Evolutionary conservation across 2,329 filamentous ascomycete species (phyloP).

Genomic region (Colletotrichum kahawae): DNA sequence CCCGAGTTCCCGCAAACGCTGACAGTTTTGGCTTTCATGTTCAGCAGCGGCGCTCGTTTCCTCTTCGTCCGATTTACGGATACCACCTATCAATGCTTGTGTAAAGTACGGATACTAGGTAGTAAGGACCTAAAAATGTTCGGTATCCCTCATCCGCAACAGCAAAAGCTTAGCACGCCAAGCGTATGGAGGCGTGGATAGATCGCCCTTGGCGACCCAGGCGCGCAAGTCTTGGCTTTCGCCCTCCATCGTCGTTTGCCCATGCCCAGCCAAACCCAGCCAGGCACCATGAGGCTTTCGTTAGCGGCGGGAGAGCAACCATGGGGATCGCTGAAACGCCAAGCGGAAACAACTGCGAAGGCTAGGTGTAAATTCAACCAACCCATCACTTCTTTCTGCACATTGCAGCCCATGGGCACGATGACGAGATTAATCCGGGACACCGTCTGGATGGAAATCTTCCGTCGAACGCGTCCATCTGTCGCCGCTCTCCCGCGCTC

Average conservation of each 20-base stretch:
- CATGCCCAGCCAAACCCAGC: background rate
- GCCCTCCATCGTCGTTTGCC: background rate
- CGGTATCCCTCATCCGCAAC: conserved; percentile 10
- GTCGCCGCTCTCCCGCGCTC: conserved; percentile 14
- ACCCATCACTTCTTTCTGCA: background rate
- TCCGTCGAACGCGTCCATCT: background rate
- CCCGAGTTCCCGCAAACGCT: conserved; percentile 12
- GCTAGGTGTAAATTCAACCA: background rate
- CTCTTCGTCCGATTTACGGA: conserved; percentile 8
- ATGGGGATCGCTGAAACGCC: conserved; percentile 18
- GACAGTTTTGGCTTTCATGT: conserved; percentile 3
- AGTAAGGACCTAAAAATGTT: background rate
- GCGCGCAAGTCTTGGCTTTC: background rate
- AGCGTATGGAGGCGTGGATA: background rate
- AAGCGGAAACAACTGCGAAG: conserved; percentile 14
- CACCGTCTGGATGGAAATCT: background rate
- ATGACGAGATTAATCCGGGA: background rate
- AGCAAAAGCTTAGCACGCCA: conserved; percentile 12
- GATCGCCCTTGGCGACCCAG: conserved; percentile 12
- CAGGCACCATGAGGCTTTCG: background rate
- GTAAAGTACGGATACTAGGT: background rate
- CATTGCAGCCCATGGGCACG: no score
- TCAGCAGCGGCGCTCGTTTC: conserved; percentile 11
- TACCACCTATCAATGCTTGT: background rate
- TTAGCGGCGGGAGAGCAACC: conserved; percentile 9